A percentile compares a stretch with the other conserved stretches of the same genome.
Conservation (phyloP, 495 filamentous ascomycete genomes). For the Penicillium simplicissimum region DNA sequence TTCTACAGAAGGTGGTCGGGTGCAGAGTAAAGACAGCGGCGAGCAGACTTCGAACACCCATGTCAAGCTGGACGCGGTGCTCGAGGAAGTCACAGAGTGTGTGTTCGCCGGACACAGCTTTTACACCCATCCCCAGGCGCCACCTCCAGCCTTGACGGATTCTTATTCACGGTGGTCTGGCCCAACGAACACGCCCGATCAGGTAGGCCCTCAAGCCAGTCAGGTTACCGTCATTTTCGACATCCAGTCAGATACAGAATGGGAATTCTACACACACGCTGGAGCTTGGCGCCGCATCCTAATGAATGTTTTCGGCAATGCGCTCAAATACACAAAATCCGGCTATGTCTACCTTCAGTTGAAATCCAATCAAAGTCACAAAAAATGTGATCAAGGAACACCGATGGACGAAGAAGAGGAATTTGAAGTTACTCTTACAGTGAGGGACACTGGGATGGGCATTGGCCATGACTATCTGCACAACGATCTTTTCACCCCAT, state of each 20-base stretch:
- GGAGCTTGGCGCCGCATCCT: conserved; percentile 58
- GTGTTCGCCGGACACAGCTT: conserved; percentile 55
- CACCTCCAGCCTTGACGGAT: conserved; percentile 19
- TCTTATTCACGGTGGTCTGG: conserved; percentile 10
- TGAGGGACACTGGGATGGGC: conserved; percentile 68
- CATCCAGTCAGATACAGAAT: conserved; percentile 51
- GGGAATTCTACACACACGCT: conserved; percentile 58
- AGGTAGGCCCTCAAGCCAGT: conserved; percentile 8
- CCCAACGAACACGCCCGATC: background rate
- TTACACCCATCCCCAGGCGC: conserved; percentile 25
- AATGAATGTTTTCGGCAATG: conserved; percentile 50
- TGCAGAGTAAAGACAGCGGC: too few relatives aligned
- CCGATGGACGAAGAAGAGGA: background rate
- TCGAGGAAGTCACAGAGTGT: conserved; percentile 61
- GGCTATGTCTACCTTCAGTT: conserved; percentile 33
- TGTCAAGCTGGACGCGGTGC: conserved; percentile 46
- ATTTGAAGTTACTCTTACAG: conserved; percentile 33
- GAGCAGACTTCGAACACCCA: background rate
- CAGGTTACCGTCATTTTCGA: conserved; percentile 55
- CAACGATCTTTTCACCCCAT: conserved; percentile 65
- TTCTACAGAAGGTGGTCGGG: too few relatives aligned
- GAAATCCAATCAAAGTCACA: background rate
- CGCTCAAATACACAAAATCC: conserved; percentile 45
- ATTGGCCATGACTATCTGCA: conserved; percentile 58
- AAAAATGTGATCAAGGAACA: background rate